Evolutionary conservation across 2,329 filamentous ascomycete species (phyloP).

Genomic region (Colletotrichum brevisporum): DNA sequence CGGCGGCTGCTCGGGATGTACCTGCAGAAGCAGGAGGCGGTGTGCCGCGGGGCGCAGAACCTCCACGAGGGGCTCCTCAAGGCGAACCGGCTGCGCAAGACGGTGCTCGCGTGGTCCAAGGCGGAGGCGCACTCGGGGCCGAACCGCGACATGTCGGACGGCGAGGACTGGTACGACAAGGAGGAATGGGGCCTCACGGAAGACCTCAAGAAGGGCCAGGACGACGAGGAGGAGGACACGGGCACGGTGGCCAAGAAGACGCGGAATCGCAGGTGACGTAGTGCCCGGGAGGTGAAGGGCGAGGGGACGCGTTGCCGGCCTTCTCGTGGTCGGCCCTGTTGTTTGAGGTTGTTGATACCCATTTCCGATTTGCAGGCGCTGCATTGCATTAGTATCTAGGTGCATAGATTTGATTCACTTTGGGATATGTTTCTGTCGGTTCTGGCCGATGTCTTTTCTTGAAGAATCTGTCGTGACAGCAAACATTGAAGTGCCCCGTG

Average conservation of each 20-base stretch:
- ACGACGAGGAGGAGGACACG: conserved; percentile 84
- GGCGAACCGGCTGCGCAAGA: conserved; percentile 79
- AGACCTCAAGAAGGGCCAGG: conserved; percentile 84
- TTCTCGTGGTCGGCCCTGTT: conserved; percentile 1
- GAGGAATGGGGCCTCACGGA: conserved; percentile 83
- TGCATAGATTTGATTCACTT: too few relatives aligned
- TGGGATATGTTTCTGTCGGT: too few relatives aligned
- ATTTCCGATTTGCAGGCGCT: conserved; percentile 34
- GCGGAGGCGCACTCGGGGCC: conserved; percentile 79
- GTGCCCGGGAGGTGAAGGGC: conserved; percentile 7
- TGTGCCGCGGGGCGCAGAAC: conserved; percentile 77
- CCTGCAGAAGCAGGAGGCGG: conserved; percentile 89
- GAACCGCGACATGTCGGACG: conserved; percentile 84
- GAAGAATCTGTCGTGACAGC: too few relatives aligned
- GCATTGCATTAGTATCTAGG: conserved; percentile 5
- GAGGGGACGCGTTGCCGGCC: conserved; percentile 15
- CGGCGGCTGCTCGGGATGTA: conserved; percentile 81
- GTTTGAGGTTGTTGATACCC: conserved; percentile 40
- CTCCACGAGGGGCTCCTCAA: conserved; percentile 80
- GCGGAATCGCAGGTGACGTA: conserved; percentile 63
- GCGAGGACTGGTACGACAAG: conserved; percentile 90
- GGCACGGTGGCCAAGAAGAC: conserved; percentile 72
- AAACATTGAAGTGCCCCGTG: not conserved
- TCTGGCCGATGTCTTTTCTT: not conserved
- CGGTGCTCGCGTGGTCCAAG: conserved; percentile 82